Evolutionary conservation across 2,329 filamentous ascomycete genomes (phyloP), one percentile per base, ranked within the genome.

Genomic region (Herpotrichia juniperi): DNA sequence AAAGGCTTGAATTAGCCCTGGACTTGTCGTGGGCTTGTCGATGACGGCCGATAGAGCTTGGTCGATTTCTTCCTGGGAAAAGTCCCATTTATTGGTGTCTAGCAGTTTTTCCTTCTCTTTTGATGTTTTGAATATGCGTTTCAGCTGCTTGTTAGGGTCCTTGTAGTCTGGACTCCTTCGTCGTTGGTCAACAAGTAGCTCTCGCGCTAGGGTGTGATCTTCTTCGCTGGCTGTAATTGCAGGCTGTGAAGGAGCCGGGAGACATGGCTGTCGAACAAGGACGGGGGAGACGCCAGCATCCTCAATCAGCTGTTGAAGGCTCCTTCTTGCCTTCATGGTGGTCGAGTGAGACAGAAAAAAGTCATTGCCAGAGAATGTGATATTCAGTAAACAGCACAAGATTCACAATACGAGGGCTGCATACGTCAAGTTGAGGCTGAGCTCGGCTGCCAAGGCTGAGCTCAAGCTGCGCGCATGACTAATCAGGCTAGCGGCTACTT

Each of bases 21-120:
- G 60, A 16, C 51, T 67, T 7, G 65, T 66, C 4, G 68, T 58
- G 10, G 66, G 60, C 43, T 64, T 65, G 37, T 65, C 61, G 40
- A 73, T 64, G 28, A 68, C 62, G 16, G 63, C 63, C n/a, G 64
- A 71, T 34, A 73, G 51, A 2, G 68, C 68, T 28, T 69, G 60
- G 45, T 73, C 70, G 24, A 73, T 54, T 44, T 73, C 70, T 16
- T 72, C 69, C 35, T 71, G 69, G 9, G 68, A 66, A 49, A 72
- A 72, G 12, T 62, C 51, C 64, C 66, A 68, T 35, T 56, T 50
- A 28, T 50, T 57, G 12, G 57, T 52, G 26, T 72, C 67, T 24
- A 63, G 63, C 11, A 60, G 56, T 50, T 66, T 70, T 10, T 68
- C 67, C 51, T 73, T 72, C 32, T 69, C 66, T 51, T 71, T 72